These are phyloP conservation scores for Pseudocercospora fuligena DNA, from an alignment of 2,329 filamentous ascomycete species.

Conservation along the genomic window DNA sequence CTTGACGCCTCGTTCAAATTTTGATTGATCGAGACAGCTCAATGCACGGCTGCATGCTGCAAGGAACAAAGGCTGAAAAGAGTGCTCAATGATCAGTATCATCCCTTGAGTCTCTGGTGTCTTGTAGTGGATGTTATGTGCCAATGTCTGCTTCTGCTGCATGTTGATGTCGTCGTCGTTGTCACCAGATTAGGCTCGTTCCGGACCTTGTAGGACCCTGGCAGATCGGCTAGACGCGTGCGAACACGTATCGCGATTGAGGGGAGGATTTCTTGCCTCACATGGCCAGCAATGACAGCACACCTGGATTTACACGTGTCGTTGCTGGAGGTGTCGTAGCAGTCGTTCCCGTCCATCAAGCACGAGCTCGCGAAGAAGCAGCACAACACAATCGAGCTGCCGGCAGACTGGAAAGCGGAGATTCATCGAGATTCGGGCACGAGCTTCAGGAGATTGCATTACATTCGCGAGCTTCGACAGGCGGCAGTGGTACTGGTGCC, in stretches of 20 bases:
- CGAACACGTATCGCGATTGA: background rate
- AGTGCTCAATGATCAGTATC: background rate
- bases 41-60: background rate
- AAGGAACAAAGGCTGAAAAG: constrained; percentile 6
- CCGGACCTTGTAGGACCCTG: background rate
- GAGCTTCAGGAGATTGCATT: constrained; percentile 3
- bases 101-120: background rate
- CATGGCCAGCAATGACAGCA: background rate
- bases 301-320: background rate
- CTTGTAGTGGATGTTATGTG: background rate
- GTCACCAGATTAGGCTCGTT: background rate
- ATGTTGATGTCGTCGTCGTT: background rate
- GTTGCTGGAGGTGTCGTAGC: background rate
- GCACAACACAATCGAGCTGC: constrained; percentile 2
- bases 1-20: background rate
- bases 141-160: background rate
- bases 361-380: constrained; percentile 1
- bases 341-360: constrained; percentile 3
- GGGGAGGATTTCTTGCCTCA: background rate
- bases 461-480: background rate
- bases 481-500: background rate
- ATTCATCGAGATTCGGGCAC: background rate
- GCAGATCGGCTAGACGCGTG: background rate
- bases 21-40: background rate
- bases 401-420: background rate